Conservation (phyloP, 805 yeast species). For the Sugiyamaella boreocaroliniensis region DNA sequence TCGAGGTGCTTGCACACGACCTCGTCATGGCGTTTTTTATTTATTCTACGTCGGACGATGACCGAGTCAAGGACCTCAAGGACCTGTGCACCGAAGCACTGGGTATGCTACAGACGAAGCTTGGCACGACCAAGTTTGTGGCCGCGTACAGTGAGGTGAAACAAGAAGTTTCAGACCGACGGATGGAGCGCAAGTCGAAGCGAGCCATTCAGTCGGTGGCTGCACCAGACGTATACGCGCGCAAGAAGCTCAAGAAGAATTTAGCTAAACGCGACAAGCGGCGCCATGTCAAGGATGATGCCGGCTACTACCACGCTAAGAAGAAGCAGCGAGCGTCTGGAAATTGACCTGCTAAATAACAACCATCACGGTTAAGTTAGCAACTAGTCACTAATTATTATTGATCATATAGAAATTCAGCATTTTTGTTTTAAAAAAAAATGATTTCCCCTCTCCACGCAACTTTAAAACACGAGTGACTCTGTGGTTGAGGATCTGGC, state of each 20-base stretch:
- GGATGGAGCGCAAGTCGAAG: constrained; percentile 70
- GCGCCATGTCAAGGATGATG: constrained; percentile 64
- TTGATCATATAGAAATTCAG: background rate
- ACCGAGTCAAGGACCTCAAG: constrained; percentile 37
- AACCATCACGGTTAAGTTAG: background rate
- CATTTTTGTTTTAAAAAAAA: too few species aligned
- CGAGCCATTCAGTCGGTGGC: constrained; percentile 68
- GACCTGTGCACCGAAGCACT: constrained; percentile 57
- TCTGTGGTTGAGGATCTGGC: background rate
- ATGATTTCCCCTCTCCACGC: background rate
- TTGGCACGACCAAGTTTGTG: constrained; percentile 69
- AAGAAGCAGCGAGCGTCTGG: constrained; percentile 3
- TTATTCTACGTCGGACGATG: constrained; percentile 20
- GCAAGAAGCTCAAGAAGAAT: constrained; percentile 70
- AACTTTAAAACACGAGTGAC: background rate
- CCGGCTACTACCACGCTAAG: constrained; percentile 65
- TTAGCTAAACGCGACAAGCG: constrained; percentile 70
- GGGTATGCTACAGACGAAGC: constrained; percentile 54
- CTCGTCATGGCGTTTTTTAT: constrained; percentile 48
- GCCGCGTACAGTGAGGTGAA: constrained; percentile 57
- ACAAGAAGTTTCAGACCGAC: constrained; percentile 49
- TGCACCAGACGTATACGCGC: constrained; percentile 79
- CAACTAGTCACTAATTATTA: background rate
- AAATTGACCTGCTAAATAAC: background rate
- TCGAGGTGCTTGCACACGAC: constrained; percentile 40